These are phyloP conservation scores for Lanzia echinophila DNA, from an alignment of 2,329 filamentous ascomycete genomes.

Conservation along the genomic window DNA sequence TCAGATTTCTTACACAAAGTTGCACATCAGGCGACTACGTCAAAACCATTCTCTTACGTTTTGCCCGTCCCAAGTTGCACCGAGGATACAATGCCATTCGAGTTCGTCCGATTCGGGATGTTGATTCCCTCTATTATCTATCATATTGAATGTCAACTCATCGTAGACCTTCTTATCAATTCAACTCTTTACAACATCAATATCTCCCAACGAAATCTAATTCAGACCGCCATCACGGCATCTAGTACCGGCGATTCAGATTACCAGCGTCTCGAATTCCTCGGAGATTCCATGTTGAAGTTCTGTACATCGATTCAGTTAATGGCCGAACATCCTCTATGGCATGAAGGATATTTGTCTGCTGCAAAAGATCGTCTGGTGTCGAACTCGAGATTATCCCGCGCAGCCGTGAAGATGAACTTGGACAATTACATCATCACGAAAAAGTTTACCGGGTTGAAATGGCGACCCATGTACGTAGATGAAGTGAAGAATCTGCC, in stretches of 20 bases:
- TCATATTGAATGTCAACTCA: conserved; percentile 56
- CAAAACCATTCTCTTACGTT: conserved; percentile 36
- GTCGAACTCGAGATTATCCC: conserved; percentile 65
- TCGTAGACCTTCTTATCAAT: conserved; percentile 53
- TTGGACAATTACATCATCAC: conserved; percentile 69
- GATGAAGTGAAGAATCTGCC: conserved; percentile 33
- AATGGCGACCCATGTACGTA: conserved; percentile 65
- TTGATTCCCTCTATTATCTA: conserved; percentile 69
- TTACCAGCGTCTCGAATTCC: conserved; percentile 80
- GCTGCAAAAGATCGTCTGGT: conserved; percentile 62
- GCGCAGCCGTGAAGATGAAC: conserved; percentile 54
- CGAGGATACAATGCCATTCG: conserved; percentile 41
- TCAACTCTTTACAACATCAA: conserved; percentile 47
- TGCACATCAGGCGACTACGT: neutral
- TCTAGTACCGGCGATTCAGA: conserved; percentile 52
- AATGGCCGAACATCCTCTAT: conserved; percentile 49
- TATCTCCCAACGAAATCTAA: conserved; percentile 47
- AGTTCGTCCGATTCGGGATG: conserved; percentile 41
- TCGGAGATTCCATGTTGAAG: conserved; percentile 82
- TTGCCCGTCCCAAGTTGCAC: conserved; percentile 43
- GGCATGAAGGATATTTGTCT: conserved; percentile 72
- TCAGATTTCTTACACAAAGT: conserved; percentile 52
- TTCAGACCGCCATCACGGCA: conserved; percentile 65
- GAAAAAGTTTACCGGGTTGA: conserved; percentile 57
- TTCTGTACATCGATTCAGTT: conserved; percentile 62